Conservation (phyloP, 2,329 filamentous ascomycete genomes). For the Fusarium pininemorale region DNA sequence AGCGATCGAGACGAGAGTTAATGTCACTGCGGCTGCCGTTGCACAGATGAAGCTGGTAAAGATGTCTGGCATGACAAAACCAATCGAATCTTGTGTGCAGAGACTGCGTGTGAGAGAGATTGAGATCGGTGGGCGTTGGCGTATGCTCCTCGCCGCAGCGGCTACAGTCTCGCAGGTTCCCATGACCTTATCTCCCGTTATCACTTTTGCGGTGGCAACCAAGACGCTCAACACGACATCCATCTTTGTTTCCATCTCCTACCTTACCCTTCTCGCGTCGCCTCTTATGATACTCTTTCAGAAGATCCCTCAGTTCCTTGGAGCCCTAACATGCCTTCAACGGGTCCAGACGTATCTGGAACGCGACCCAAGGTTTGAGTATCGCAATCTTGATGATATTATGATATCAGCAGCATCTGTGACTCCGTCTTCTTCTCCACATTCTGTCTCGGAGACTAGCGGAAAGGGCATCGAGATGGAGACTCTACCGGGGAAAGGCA, state of each 20-base stretch:
- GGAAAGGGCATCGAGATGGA: neutral
- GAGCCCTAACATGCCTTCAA: neutral
- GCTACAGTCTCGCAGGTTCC: constrained; percentile 45
- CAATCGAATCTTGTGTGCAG: constrained; percentile 43
- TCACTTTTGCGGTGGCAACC: constrained; percentile 45
- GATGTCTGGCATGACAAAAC: constrained; percentile 41
- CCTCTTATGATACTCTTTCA: neutral
- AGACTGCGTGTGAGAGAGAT: constrained; percentile 43
- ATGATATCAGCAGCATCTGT: fast-evolving
- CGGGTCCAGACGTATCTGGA: neutral
- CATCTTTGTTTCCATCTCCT: constrained; percentile 18
- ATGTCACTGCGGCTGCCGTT: constrained; percentile 42
- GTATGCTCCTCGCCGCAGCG: constrained; percentile 33
- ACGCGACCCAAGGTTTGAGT: neutral
- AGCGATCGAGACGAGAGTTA: constrained; percentile 46
- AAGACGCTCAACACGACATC: constrained; percentile 47
- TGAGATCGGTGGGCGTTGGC: constrained; percentile 36
- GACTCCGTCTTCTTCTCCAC: neutral
- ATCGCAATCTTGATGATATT: fast-evolving
- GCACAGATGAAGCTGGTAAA: constrained; percentile 46
- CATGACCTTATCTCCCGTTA: constrained; percentile 46
- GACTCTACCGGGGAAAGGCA: neutral
- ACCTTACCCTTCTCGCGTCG: neutral
- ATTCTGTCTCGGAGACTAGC: fast-evolving
- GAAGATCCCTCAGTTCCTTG: neutral